A percentile compares a stretch with the other conserved stretches of the same genome.
These are phyloP conservation scores for Pyrrhoderma lamaoense DNA, from an alignment of 1,284 basidiomycete genomes.

Conservation along the genomic window DNA sequence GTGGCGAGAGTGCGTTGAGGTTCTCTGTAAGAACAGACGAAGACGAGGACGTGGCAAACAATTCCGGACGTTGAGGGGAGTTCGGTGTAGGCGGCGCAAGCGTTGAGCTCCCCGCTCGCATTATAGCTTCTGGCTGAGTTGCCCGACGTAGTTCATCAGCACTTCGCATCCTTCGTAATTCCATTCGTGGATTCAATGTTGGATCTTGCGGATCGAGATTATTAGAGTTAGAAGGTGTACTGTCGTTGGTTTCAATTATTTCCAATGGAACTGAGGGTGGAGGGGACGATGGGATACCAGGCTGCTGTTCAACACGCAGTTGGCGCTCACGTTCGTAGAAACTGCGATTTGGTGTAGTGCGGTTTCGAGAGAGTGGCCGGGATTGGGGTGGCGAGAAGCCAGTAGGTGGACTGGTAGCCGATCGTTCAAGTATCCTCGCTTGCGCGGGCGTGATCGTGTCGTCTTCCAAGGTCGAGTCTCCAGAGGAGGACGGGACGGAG, in stretches of 20 bases:
- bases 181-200: conserved; percentile 29
- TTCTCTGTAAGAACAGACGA: conserved; percentile 41
- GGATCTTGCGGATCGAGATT: too few relatives aligned
- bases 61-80: conserved; percentile 36
- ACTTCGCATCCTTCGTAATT: conserved; percentile 80
- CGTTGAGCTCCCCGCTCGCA: conserved; percentile 15
- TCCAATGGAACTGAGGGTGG: neutral
- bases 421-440: conserved; percentile 43
- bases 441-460: conserved; percentile 63
- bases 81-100: conserved; percentile 24
- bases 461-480: conserved; percentile 40
- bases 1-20: conserved; percentile 3
- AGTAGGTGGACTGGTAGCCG: conserved; percentile 38
- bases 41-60: conserved; percentile 54
- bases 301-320: conserved; percentile 12
- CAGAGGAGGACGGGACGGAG: conserved; percentile 2
- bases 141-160: conserved; percentile 69
- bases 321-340: conserved; percentile 17
- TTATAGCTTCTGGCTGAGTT: conserved; percentile 18
- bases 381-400: conserved; percentile 20
- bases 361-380: conserved; percentile 19
- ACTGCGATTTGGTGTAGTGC: conserved; percentile 20
- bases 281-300: neutral
- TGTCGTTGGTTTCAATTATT: conserved; percentile 20
- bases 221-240: conserved; percentile 13